Percentiles rank a stretch among this genome's conserved stretches.
Evolutionary conservation across 306 rosid species (phyloP).

Genomic region (Urtica urens): DNA sequence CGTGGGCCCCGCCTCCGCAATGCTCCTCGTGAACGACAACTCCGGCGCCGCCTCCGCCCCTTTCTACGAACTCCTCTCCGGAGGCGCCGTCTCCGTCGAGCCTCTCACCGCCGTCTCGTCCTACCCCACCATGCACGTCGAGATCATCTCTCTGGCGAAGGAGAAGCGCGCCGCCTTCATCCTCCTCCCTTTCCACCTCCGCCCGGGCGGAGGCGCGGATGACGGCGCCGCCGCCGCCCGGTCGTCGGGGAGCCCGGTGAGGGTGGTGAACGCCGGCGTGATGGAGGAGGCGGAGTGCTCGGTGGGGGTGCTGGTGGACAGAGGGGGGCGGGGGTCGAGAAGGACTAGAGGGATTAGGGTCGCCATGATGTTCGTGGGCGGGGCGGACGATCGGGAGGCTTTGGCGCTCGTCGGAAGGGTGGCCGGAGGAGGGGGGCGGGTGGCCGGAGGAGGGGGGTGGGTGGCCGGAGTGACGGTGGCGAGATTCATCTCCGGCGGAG

Average conservation of each 20-base stretch:
- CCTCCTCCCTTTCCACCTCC: constrained; percentile 16
- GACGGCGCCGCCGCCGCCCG: too few relatives aligned
- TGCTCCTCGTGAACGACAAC: constrained; percentile 31
- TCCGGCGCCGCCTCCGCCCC: neutral
- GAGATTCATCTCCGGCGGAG: neutral
- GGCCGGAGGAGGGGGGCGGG: constrained; percentile 1
- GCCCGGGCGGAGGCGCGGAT: neutral
- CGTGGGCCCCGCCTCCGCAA: constrained; percentile 24
- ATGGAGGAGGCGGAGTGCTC: constrained; percentile 8
- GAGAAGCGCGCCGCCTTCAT: constrained; percentile 9
- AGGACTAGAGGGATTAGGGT: neutral
- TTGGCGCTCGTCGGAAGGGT: constrained; percentile 12
- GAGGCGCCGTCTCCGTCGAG: neutral
- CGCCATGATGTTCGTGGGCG: constrained; percentile 12
- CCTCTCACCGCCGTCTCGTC: constrained; percentile 14
- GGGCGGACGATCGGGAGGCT: constrained; percentile 19
- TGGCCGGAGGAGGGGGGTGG: neutral
- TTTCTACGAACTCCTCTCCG: neutral
- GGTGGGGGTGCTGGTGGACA: constrained; percentile 19
- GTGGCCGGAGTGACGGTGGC: neutral
- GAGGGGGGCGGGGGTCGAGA: neutral
- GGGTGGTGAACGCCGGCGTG: constrained; percentile 9
- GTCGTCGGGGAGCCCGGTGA: neutral
- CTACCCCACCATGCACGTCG: constrained; percentile 18
- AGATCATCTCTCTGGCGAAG: constrained; percentile 11